Base-by-base conservation (phyloP, 768 basidiomycete species). In the Boletus rubropictus region DNA sequence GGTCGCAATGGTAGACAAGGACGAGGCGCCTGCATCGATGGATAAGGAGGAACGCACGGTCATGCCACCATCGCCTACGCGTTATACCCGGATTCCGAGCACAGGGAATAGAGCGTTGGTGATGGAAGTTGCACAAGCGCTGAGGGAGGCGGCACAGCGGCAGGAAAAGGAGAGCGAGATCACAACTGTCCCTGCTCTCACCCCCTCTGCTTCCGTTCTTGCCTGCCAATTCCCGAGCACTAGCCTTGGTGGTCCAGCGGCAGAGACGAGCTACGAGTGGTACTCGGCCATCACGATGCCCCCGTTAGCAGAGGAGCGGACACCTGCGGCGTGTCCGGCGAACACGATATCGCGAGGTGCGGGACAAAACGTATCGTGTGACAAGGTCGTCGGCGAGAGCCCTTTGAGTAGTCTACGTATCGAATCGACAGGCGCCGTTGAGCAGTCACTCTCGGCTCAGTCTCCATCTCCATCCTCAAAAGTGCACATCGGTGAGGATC, bases 91-190 rank as follows among this genome's bases (percentile, higher is more conserved):
- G 18, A 82, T 82, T 42, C 79, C 84, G 5, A 86, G 79, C 56
- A 77, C 84, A 5, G 84, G 84, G 14, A 79, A 77, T 43, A 71
- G 88, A 49, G 78, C 83, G 17, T 79, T 80, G 12, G 85, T 81
- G 20, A 89, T 89, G 87, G 85, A 89, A 34, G 78, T 89, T 10
- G 85, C 84, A 3, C 82, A 82, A 60, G 75, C 77, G 8, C 60
- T 87, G 44, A 70, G 61, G 28, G 71, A 76, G 48, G 66, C 61
- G 5, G 58, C 59, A 6, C 56, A 58, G 28, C 45, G 48, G 43
- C 50, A 43, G 18, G 46, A 56, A 7, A 40, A 34, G 35, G 29
- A 42, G 11, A 28, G 21, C 7, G 45, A 44, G 21, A 3, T 3
- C 1, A 27, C 15, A 33, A 17, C 8, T 15, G 33, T 15, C 12